A percentile compares a stretch with the other conserved stretches of the same genome.
Conservation (phyloP, 495 filamentous ascomycete genomes). For the Endocarpon pusillum region DNA sequence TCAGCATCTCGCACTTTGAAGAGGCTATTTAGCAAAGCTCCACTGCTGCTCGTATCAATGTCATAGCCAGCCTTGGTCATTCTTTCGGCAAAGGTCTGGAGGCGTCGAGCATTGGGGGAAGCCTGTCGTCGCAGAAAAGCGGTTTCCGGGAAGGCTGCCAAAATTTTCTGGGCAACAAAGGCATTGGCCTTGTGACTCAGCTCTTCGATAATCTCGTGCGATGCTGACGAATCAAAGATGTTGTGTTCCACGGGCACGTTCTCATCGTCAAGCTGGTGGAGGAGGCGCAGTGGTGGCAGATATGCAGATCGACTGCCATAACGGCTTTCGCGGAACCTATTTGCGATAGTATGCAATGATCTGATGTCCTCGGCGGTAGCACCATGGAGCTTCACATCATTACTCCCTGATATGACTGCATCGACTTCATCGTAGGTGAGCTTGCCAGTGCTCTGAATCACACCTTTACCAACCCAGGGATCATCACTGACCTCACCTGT, state of each 20-base stretch:
- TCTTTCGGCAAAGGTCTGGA: constrained; percentile 78
- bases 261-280: constrained; percentile 94
- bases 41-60: constrained; percentile 78
- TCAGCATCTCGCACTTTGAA: constrained; percentile 79
- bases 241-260: constrained; percentile 93
- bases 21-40: constrained; percentile 76
- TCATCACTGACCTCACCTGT: constrained; percentile 65
- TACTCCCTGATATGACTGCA: constrained; percentile 46
- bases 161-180: constrained; percentile 74
- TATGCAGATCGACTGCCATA: constrained; percentile 60
- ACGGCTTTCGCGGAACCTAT: constrained; percentile 76
- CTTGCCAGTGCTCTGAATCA: constrained; percentile 80
- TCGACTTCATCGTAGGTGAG: constrained; percentile 75
- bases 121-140: constrained; percentile 79
- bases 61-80: constrained; percentile 84
- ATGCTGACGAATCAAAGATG: constrained; percentile 77
- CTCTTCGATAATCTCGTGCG: constrained; percentile 91
- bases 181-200: constrained; percentile 78
- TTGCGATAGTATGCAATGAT: constrained; percentile 59
- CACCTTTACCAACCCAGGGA: constrained; percentile 83
- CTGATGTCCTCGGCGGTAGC: constrained; percentile 54
- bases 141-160: constrained; percentile 67
- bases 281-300: constrained; percentile 69
- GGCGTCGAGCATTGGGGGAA: constrained; percentile 67
- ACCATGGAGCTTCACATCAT: constrained; percentile 38